Evolutionary conservation across 2,329 filamentous ascomycete genomes (phyloP).

Genomic region (Fusarium floridanum): DNA sequence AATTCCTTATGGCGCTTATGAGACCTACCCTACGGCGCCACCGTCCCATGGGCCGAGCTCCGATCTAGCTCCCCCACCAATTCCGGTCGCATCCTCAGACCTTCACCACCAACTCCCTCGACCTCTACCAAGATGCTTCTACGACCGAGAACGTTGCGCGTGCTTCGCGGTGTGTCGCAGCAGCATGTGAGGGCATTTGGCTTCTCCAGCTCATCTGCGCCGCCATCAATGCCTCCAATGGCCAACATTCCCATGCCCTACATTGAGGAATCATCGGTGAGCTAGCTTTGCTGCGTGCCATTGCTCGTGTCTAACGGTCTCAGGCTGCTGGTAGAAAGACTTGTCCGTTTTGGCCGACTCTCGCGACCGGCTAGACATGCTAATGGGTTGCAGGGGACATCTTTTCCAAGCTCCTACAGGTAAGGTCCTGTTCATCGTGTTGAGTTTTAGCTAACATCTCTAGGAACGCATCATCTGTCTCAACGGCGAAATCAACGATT

Average conservation of each 20-base stretch:
- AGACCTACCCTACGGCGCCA: not conserved
- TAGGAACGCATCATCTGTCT: constrained; percentile 94
- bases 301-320: constrained; percentile 45
- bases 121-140: constrained; percentile 46
- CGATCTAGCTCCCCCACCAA: constrained; percentile 43
- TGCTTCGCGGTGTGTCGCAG: constrained; percentile 52
- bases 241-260: constrained; percentile 69
- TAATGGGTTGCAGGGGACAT: constrained; percentile 74
- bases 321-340: constrained; percentile 83
- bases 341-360: constrained; percentile 63
- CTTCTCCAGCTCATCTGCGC: constrained; percentile 52
- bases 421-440: constrained; percentile 48
- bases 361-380: constrained; percentile 11
- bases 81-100: constrained; percentile 29
- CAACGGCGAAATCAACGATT: constrained; percentile 92
- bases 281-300: constrained; percentile 24
- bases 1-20: not conserved
- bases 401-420: constrained; percentile 83
- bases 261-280: constrained; percentile 62
- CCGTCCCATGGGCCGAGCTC: constrained; percentile 26
- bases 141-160: constrained; percentile 47
- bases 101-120: constrained; percentile 19
- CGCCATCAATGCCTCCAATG: constrained; percentile 46
- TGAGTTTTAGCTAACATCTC: constrained; percentile 23
- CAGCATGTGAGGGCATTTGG: constrained; percentile 59